Percentiles rank a stretch among this genome's conserved stretches.
These are phyloP conservation scores for Candida insectorum DNA, from an alignment of 805 yeast species.

Conservation along the genomic window DNA sequence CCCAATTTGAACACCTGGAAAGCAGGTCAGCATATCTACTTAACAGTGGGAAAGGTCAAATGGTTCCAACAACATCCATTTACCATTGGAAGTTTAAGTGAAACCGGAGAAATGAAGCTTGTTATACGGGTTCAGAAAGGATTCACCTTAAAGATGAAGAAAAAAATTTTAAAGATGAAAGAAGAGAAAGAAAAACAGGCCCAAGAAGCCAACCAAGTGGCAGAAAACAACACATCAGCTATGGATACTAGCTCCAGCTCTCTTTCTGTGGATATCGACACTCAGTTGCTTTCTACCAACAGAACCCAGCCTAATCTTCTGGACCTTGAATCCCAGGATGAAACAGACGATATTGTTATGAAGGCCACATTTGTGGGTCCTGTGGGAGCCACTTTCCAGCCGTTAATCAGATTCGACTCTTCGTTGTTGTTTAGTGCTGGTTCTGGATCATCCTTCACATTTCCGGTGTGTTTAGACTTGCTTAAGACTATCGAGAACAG, in stretches of 20 bases:
- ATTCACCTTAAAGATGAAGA: constrained; percentile 36
- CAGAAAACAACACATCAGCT: neutral
- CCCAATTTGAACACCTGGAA: constrained; percentile 43
- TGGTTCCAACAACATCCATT: constrained; percentile 46
- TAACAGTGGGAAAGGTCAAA: constrained; percentile 38
- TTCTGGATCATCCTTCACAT: constrained; percentile 44
- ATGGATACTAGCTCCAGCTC: constrained; percentile 1
- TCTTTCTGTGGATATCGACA: constrained; percentile 8
- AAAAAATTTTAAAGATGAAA: constrained; percentile 20
- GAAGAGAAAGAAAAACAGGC: constrained; percentile 14
- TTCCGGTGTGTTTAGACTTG: constrained; percentile 44
- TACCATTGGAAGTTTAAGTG: constrained; percentile 40
- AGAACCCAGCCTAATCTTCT: neutral
- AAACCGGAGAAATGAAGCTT: constrained; percentile 36
- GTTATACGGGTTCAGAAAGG: constrained; percentile 41
- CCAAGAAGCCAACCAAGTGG: neutral
- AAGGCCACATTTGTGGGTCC: constrained; percentile 46
- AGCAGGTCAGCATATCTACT: constrained; percentile 45
- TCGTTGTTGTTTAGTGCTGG: constrained; percentile 40
- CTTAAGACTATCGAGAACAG: constrained; percentile 24
- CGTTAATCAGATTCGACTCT: constrained; percentile 40
- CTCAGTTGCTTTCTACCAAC: constrained; percentile 9
- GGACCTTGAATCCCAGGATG: neutral
- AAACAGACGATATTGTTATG: constrained; percentile 15
- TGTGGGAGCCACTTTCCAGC: constrained; percentile 41